Evolutionary conservation across 1,284 basidiomycete genomes (phyloP), one percentile per base, ranked within the genome.

Genomic region (Meira nashicola): DNA sequence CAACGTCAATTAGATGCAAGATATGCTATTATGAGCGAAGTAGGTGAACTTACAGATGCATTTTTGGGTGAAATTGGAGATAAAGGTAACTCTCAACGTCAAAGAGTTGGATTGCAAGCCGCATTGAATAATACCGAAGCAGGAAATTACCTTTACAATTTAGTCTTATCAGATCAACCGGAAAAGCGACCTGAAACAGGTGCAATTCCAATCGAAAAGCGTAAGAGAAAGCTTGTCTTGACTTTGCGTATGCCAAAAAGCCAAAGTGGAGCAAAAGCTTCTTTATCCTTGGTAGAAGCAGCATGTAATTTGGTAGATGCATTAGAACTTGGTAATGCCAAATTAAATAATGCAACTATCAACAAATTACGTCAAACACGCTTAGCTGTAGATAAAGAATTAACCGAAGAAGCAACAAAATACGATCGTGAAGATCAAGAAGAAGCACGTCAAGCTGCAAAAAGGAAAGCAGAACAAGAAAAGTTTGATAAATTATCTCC

Each of bases 81-180:
- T 40, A 68, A 65, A 52, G 75, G 75, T 38, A 60, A 70, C n/a
- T 60, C 57, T n/a, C 70, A 73, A 41, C 62, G 74, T 19, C 14
- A 63, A 39, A 61, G 62, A 43, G 51, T 76, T 21, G 76, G 73
- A 19, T 52, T 78, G 6, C 64, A 66, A 21, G 63, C 68, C 19
- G 52, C 65, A 6, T 64, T 78, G 54, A 64, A 68, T 15, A 23
- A 28, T n/a, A 53, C 62, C 6, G 50, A 62, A 23, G 69, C 65
- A 3, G 67, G 66, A 17, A 53, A 64, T 6, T 66, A 58, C 41
- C 65, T 78, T 48, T 67, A 68, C 52, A 76, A 69, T 54, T 56
- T 78, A 21, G 54, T 74, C n/a, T 64, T 73, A 14, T 73, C 68
- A 55, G 76, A 78, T 56, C 69, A 71, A 61, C 74, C 75, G 0